Conservation (phyloP, 805 yeast species). For the Starmerella kuoi region DNA sequence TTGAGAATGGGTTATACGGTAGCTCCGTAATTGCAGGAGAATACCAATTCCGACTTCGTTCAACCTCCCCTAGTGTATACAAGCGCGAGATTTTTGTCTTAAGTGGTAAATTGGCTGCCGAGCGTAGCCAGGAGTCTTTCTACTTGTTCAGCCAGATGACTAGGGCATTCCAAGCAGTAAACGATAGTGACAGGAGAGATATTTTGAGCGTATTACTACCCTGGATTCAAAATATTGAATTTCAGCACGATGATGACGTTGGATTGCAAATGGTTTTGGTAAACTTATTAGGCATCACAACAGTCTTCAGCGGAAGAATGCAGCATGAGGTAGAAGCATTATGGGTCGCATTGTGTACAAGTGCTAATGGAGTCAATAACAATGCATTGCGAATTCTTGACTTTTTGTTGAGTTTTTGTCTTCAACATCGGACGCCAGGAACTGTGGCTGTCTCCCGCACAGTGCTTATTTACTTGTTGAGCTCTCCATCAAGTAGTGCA, state of each 20-base stretch:
- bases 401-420: conserved; percentile 54
- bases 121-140: conserved; percentile 47
- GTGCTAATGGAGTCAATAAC: conserved; percentile 38
- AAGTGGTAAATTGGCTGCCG: conserved; percentile 55
- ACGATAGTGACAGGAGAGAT: conserved; percentile 55
- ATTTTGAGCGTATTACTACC: conserved; percentile 71
- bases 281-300: conserved; percentile 64
- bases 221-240: conserved; percentile 78
- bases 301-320: conserved; percentile 57
- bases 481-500: conserved; percentile 42
- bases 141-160: conserved; percentile 61
- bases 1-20: conserved; percentile 50
- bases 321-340: conserved; percentile 85
- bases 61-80: conserved; percentile 69
- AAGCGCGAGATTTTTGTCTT: conserved; percentile 74
- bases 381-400: conserved; percentile 63
- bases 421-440: conserved; percentile 54
- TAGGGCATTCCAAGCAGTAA: conserved; percentile 50
- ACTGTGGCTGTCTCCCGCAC: conserved; percentile 74
- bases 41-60: conserved; percentile 59
- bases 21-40: conserved; percentile 39
- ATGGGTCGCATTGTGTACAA: conserved; percentile 88
- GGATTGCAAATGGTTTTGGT: conserved; percentile 20
- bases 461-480: conserved; percentile 55
- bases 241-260: conserved; percentile 30